Conservation (phyloP, 306 rosid species). For the Sphenostylis stenocarpa region DNA sequence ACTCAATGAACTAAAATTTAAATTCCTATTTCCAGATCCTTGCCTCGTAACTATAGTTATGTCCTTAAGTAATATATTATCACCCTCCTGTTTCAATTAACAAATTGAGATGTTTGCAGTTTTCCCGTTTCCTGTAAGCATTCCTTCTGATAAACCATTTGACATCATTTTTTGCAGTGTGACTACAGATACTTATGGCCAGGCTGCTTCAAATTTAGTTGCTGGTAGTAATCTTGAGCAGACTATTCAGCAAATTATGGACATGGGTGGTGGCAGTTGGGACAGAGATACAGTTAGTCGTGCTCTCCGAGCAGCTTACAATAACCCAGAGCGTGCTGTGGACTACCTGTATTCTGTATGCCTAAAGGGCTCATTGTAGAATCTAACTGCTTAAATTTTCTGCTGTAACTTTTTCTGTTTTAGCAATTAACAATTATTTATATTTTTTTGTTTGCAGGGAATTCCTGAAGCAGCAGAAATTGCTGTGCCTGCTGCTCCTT, state of each 20-base stretch:
- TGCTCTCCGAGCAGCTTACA: constrained; percentile 94
- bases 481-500: constrained; percentile 73
- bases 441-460: constrained; percentile 54
- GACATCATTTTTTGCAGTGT: constrained; percentile 45
- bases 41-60: not conserved
- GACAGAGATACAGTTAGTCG: constrained; percentile 87
- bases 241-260: constrained; percentile 87
- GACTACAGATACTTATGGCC: constrained; percentile 62
- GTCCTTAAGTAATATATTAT: not conserved
- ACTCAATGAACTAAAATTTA: not conserved
- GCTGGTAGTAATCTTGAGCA: constrained; percentile 82
- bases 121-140: constrained; percentile 2
- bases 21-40: not conserved
- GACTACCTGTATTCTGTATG: constrained; percentile 98
- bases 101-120: constrained; percentile 41
- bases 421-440: constrained; percentile 28
- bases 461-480: constrained; percentile 92
- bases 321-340: constrained; percentile 96
- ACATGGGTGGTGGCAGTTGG: constrained; percentile 96
- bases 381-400: constrained; percentile 20
- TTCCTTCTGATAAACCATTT: constrained; percentile 23
- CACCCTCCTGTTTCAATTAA: constrained; percentile 28
- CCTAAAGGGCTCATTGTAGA: constrained; percentile 14
- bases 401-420: constrained; percentile 10
- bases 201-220: constrained; percentile 92